Base-by-base conservation (phyloP, 116 monocot genomes). In the Zostera marina region DNA sequence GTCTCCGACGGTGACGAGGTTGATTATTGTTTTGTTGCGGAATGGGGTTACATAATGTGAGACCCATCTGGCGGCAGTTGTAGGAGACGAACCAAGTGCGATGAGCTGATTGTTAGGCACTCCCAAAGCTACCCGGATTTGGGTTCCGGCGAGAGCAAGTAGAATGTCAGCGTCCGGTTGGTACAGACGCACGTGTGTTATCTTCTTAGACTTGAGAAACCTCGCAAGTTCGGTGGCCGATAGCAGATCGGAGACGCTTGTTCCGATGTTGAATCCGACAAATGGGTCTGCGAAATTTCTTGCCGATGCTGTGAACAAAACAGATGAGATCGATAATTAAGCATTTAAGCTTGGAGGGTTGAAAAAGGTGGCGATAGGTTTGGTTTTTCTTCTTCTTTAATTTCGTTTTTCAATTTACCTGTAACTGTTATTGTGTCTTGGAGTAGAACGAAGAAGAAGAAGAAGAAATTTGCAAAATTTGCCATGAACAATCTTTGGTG, bases 101-200 rank as follows among this genome's bases (percentile, higher is more conserved):
- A 96, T 66, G 54, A 96, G 78, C 63, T 86, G 79, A 69, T 74
- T 74, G 74, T 86, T 90, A 16, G 96, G 96, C 15, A 98, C 69
- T 45, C 78, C 77, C 49, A 91, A 52, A 68, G 68, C 63, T 47
- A 86, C 78, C 47, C 56, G 44, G 46, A 91, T 52, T 53, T 65
- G 59, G 21, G 78, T 59, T 43, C 54, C 58, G 47, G 82, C 32
- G 71, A 90, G 78, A 21, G 86, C 76, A 21, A 69, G 53, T 52
- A 91, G 79, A 52, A 91, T 69, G 68, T 52, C 41, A 16, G 56
- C 17, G 72, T 81, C 71, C 19, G 98, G 72, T 59, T 76, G 65
- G 70, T 80, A 83, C 56, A 98, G 81, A 32, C 98, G 82, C 47
- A 98, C 54, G 68, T 79, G 86, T 58, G 72, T 64, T 66, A 98